phyloP scores from a whole-genome alignment of 306 rosid species.

The Abrus precatorius region DNA sequence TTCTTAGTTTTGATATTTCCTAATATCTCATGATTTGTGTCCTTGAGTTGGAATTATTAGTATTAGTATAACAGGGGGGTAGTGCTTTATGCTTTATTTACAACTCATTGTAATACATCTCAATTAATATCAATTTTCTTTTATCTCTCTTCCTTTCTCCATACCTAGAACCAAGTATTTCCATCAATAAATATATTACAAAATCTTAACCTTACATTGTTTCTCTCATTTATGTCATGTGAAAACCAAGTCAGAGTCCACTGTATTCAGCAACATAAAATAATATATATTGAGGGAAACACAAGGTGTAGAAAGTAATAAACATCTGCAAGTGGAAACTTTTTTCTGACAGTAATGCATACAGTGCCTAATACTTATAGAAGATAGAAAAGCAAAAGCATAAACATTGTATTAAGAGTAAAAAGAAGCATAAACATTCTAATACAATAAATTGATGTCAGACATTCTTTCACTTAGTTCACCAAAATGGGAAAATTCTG shows the following conservation, averaged over 20 bases:
- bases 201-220: too few species aligned
- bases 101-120: too few species aligned
- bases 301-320: not conserved
- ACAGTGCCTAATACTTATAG: not conserved
- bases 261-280: not conserved
- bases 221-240: too few species aligned
- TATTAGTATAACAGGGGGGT: too few species aligned
- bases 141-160: too few species aligned
- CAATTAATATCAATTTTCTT: too few species aligned
- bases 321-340: not conserved
- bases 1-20: too few species aligned
- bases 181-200: not conserved
- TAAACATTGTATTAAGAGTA: too few species aligned
- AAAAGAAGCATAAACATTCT: not conserved
- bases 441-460: conserved; percentile 6
- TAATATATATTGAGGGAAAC: not conserved
- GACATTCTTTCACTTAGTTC: not conserved
- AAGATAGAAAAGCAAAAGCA: not conserved
- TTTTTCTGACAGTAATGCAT: not conserved
- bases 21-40: too few species aligned
- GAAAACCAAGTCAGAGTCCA: not conserved
- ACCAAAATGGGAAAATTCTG: not conserved
- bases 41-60: too few species aligned
- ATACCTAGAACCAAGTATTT: too few species aligned
- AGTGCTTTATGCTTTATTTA: too few species aligned